Base-by-base conservation (phyloP, 495 filamentous ascomycete genomes). In the Parathielavia hyrcaniae region DNA sequence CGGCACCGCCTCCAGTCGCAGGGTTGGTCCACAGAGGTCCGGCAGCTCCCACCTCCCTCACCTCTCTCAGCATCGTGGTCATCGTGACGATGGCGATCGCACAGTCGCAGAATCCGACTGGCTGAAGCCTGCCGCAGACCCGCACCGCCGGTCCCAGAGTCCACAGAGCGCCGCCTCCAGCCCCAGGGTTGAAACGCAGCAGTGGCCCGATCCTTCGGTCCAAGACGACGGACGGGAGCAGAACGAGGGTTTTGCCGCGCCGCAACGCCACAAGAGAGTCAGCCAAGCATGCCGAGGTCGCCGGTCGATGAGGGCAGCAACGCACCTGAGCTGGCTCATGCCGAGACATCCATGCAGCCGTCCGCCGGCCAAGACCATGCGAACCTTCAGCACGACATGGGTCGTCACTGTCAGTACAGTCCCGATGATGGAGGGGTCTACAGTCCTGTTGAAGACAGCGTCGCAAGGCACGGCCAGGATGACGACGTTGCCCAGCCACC, bases 11-110 rank as follows among this genome's bases (percentile, higher is more conserved):
- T n/a, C n/a, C n/a, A n/a, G n/a, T n/a, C n/a, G n/a, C n/a, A n/a
- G n/a, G n/a, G 47, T 59, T 46, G 23, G 49, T 51, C 39, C 22
- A 46, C 39, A 45, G 56, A 57, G 35, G 47, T 49, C 58, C 51
- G 16, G 44, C 45, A 60, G 50, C 58, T 48, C 19, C 45, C 45
- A 26, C 45, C 45, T 16, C 45, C n/a, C n/a, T n/a, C n/a, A n/a
- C n/a, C n/a, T n/a, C n/a, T 48, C 45, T 48, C 23, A 48, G 23
- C 45, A 48, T 32, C 22, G 45, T 32, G 45, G 22, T 48, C 45
- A 48, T 48, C 45, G 45, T 48, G 45, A 48, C 45, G 45, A 48
- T 48, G n/a, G 45, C 45, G 45, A 48, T 48, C 11, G 22, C 45
- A 48, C 3, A 11, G 49, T 22, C 34, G 49, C 49, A 51, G 49